phyloP scores from a whole-genome alignment of 495 filamentous ascomycete species.

The Penicillium canariense region DNA sequence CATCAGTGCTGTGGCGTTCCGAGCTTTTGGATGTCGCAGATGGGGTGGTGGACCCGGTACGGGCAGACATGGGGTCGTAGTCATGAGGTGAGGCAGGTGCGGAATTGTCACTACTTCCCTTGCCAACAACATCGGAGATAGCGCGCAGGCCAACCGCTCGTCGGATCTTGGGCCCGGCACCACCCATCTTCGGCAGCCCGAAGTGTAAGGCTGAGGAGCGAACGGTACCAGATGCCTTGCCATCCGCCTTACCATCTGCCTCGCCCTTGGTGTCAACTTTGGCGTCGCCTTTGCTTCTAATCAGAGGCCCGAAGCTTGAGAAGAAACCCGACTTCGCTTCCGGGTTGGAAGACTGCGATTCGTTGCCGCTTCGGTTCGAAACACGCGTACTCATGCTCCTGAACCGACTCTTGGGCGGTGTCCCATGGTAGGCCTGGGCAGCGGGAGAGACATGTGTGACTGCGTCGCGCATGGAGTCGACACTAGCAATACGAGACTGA shows the following conservation, averaged over 20 bases:
- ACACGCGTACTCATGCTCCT: constrained; percentile 46
- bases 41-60: constrained; percentile 83
- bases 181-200: constrained; percentile 31
- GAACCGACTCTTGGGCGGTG: constrained; percentile 43
- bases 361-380: constrained; percentile 39
- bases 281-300: constrained; percentile 41
- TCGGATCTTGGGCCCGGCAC: constrained; percentile 48
- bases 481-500: constrained; percentile 76
- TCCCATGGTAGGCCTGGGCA: constrained; percentile 60
- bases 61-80: constrained; percentile 64
- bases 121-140: constrained; percentile 67
- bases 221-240: constrained; percentile 29
- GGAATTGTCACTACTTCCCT: constrained; percentile 31
- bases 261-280: constrained; percentile 21
- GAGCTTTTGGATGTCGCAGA: constrained; percentile 76
- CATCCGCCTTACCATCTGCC: not conserved
- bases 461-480: constrained; percentile 54
- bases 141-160: constrained; percentile 66
- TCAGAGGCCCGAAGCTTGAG: constrained; percentile 48
- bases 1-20: constrained; percentile 65
- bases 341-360: constrained; percentile 38
- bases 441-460: constrained; percentile 37
- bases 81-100: constrained; percentile 61
- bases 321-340: constrained; percentile 47
- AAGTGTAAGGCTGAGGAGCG: constrained; percentile 52